These are phyloP conservation scores for Dalbergia oliveri DNA, from an alignment of 306 rosid genomes.

Conservation along the genomic window DNA sequence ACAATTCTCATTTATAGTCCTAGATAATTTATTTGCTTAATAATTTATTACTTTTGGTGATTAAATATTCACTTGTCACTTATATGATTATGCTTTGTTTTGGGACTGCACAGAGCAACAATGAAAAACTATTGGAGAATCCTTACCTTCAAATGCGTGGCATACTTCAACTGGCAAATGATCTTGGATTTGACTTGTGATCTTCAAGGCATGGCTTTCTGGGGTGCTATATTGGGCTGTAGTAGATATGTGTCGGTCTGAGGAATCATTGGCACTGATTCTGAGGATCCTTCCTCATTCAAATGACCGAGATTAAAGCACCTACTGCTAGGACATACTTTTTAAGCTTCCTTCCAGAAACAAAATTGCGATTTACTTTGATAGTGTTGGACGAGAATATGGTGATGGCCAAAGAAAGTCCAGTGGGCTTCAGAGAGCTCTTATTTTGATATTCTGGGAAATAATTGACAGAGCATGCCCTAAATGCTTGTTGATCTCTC, in stretches of 20 bases:
- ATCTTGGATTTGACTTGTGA: slow-evolving; percentile 83
- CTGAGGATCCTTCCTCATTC: slow-evolving; percentile 41
- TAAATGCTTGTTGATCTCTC: slow-evolving; percentile 41
- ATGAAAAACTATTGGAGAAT: slow-evolving; percentile 96
- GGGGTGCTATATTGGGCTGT: slow-evolving; percentile 55
- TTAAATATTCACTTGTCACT: slow-evolving; percentile 31
- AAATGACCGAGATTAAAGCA: slow-evolving; percentile 45
- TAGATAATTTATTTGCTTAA: slow-evolving; percentile 21
- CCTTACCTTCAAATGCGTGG: slow-evolving; percentile 99
- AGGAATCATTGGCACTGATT: slow-evolving; percentile 41
- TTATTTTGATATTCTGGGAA: slow-evolving; percentile 44
- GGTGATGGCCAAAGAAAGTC: slow-evolving; percentile 44
- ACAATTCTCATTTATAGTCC: too few species aligned
- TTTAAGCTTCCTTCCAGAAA: slow-evolving; percentile 45
- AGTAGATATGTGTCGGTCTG: slow-evolving; percentile 43
- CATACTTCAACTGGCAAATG: slow-evolving; percentile 93
- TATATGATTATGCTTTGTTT: slow-evolving; percentile 42
- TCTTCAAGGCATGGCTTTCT: slow-evolving; percentile 50
- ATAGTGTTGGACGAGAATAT: slow-evolving; percentile 40
- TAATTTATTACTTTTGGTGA: slow-evolving; percentile 29
- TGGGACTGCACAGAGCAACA: slow-evolving; percentile 79
- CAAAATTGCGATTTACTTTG: slow-evolving; percentile 49
- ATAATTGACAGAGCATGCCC: slow-evolving; percentile 27
- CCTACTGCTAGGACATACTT: slow-evolving; percentile 38
- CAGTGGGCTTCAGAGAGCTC: slow-evolving; percentile 42